These are phyloP conservation scores for Candida krabiensis DNA, from an alignment of 805 yeast genomes.

Conservation along the genomic window DNA sequence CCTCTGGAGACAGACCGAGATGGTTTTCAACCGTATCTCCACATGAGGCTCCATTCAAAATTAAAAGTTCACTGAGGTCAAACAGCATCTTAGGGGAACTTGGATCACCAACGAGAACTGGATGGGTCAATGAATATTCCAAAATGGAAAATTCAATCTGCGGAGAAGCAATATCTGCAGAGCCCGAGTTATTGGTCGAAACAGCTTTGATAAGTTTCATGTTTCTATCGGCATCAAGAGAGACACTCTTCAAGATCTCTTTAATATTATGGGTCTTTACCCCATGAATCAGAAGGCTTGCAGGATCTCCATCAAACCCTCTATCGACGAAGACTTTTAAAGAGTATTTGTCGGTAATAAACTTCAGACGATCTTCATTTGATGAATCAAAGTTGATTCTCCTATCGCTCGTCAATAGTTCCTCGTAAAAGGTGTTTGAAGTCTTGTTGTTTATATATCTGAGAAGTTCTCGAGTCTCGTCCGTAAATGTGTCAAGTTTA, in stretches of 20 bases:
- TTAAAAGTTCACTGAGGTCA: conserved; percentile 54
- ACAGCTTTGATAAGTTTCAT: conserved; percentile 33
- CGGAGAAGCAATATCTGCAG: background rate
- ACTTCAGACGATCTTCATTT: conserved; percentile 52
- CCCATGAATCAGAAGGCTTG: conserved; percentile 44
- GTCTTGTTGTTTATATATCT: conserved; percentile 49
- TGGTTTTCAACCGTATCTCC: conserved; percentile 36
- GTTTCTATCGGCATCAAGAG: conserved; percentile 49
- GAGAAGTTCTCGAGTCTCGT: conserved; percentile 59
- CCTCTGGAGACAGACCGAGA: conserved; percentile 43
- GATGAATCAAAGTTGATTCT: conserved; percentile 37
- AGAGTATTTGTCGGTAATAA: conserved; percentile 65
- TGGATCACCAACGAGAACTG: conserved; percentile 11
- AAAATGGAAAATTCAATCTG: conserved; percentile 33
- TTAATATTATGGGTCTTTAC: conserved; percentile 50
- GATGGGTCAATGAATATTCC: conserved; percentile 53
- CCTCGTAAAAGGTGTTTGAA: conserved; percentile 66
- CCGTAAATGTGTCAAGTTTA: conserved; percentile 66
- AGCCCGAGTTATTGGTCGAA: background rate
- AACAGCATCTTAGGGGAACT: conserved; percentile 31
- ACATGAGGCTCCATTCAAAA: conserved; percentile 55
- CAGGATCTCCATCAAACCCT: conserved; percentile 22
- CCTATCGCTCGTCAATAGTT: conserved; percentile 17
- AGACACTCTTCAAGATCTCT: conserved; percentile 43
- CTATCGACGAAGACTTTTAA: conserved; percentile 44